These are phyloP conservation scores for Scutellaria barbata DNA, from an alignment of 257 asterid species.

Conservation along the genomic window DNA sequence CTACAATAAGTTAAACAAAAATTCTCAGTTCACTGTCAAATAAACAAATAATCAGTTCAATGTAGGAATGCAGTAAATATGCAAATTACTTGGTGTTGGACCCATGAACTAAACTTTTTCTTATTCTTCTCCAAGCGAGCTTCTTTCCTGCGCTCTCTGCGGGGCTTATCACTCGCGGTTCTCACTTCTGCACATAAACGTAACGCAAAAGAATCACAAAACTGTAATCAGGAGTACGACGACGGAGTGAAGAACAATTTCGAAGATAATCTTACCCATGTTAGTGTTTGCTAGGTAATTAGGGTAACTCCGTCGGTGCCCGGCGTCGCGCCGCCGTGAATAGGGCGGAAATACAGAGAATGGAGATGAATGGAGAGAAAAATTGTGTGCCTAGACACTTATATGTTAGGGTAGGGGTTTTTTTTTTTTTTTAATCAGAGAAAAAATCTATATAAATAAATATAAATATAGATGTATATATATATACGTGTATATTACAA, in stretches of 20 bases:
- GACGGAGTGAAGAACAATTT: not conserved
- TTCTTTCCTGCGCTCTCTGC: constrained; percentile 70
- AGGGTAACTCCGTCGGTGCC: not conserved
- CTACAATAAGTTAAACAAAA: constrained; percentile 30
- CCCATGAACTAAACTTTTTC: constrained; percentile 72
- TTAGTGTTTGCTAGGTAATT: not conserved
- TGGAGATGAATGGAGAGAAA: too few relatives aligned
- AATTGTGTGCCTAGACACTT: too few relatives aligned
- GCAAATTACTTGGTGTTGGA: constrained; percentile 55
- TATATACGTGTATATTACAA: too few relatives aligned
- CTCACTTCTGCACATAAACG: constrained; percentile 41
- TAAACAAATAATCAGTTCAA: not conserved
- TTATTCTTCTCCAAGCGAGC: constrained; percentile 57
- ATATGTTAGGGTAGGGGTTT: too few relatives aligned
- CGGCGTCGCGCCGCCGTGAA: not conserved
- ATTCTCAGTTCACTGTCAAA: not conserved
- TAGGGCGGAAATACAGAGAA: not conserved
- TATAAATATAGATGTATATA: too few relatives aligned
- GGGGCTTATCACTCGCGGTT: constrained; percentile 40
- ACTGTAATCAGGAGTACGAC: not conserved
- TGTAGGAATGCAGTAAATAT: not conserved
- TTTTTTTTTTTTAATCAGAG: too few relatives aligned
- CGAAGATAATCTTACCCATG: constrained; percentile 31
- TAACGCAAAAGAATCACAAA: not conserved
- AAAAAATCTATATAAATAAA: too few relatives aligned